These are phyloP conservation scores for Tothia fuscella DNA, from an alignment of 2,329 filamentous ascomycete genomes.

Conservation along the genomic window DNA sequence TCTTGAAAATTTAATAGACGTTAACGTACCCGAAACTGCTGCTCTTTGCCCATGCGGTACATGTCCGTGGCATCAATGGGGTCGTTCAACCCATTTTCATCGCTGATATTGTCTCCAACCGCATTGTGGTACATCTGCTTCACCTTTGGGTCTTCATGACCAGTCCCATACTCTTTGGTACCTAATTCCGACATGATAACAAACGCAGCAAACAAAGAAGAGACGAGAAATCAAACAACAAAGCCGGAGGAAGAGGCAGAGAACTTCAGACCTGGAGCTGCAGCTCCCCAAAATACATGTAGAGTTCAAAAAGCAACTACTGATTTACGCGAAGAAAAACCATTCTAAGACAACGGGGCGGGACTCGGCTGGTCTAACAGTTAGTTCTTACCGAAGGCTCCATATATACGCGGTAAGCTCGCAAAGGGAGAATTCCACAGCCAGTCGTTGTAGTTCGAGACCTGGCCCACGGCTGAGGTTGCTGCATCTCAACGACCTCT, in stretches of 20 bases:
- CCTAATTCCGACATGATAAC: not conserved
- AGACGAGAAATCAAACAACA: too few relatives aligned
- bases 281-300: too few relatives aligned
- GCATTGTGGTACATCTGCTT: not conserved
- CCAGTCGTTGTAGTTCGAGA: too few relatives aligned
- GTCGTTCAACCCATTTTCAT: not conserved
- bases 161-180: conserved; percentile 1
- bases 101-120: not conserved
- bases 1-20: not conserved
- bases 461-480: too few relatives aligned
- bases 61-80: conserved; percentile 9
- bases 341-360: too few relatives aligned
- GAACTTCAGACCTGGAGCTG: not conserved
- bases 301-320: too few relatives aligned
- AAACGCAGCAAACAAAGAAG: not conserved
- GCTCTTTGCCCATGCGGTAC: conserved; percentile 13
- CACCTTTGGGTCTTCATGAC: not conserved
- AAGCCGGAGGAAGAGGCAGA: not conserved
- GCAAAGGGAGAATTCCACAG: too few relatives aligned
- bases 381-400: too few relatives aligned
- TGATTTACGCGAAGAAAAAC: too few relatives aligned
- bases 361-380: too few relatives aligned
- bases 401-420: too few relatives aligned
- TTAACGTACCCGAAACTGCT: conserved; percentile 10
- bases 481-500: too few relatives aligned